Conservation (phyloP, 306 rosid species). For the Begonia loranthoides region DNA sequence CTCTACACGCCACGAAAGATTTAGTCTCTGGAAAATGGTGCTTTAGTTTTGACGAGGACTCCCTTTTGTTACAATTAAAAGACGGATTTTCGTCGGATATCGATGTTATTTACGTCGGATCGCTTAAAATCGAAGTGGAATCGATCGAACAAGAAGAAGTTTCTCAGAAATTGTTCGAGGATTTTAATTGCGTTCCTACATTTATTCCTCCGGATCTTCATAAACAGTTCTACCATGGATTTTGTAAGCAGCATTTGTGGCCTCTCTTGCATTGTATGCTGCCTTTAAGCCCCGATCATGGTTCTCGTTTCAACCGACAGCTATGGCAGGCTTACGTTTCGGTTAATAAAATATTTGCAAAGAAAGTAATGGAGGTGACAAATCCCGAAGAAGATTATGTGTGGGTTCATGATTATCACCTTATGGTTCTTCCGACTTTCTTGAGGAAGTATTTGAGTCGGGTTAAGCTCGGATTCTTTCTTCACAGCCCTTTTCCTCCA, state of each 20-base stretch:
- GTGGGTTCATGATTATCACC: slow-evolving; percentile 93
- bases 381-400: slow-evolving; percentile 64
- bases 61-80: slow-evolving; percentile 43
- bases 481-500: slow-evolving; percentile 77
- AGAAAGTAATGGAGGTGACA: slow-evolving; percentile 63
- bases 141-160: slow-evolving; percentile 54
- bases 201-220: slow-evolving; percentile 53
- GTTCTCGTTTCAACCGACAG: slow-evolving; percentile 50
- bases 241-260: slow-evolving; percentile 79
- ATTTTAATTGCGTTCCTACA: slow-evolving; percentile 67
- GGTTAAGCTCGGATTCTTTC: slow-evolving; percentile 76
- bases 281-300: slow-evolving; percentile 54
- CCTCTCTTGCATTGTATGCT: slow-evolving; percentile 76
- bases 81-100: slow-evolving; percentile 45
- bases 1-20: slow-evolving; percentile 54
- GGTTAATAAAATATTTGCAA: slow-evolving; percentile 67
- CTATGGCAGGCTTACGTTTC: slow-evolving; percentile 89
- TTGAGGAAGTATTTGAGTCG: slow-evolving; percentile 42
- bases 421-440: slow-evolving; percentile 90
- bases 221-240: slow-evolving; percentile 60
- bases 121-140: slow-evolving; percentile 45
- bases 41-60: slow-evolving; percentile 65
- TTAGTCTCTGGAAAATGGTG: slow-evolving; percentile 39
- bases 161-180: slow-evolving; percentile 51
- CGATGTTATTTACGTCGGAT: slow-evolving; percentile 58